A percentile compares a stretch with the other conserved stretches of the same genome.
phyloP scores from a whole-genome alignment of 2,329 filamentous ascomycete species.

The Xylaria sp. region DNA sequence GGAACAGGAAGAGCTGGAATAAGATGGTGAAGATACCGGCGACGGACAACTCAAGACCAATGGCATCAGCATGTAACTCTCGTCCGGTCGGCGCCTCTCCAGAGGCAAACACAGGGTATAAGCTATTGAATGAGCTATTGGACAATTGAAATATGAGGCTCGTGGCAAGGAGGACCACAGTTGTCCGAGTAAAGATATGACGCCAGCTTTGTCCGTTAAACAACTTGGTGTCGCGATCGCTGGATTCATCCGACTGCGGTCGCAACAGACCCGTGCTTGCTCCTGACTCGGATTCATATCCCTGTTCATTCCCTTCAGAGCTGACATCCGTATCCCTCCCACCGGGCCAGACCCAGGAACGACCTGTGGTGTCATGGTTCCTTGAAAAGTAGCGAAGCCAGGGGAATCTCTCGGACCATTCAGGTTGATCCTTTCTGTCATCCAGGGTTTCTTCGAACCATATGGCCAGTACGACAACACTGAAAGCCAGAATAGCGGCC shows the following conservation, averaged over 20 bases:
- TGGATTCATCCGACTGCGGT: slow-evolving; percentile 35
- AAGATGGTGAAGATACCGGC: slow-evolving; percentile 80
- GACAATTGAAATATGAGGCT: slow-evolving; percentile 91
- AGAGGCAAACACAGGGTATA: slow-evolving; percentile 90
- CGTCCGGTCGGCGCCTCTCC: slow-evolving; percentile 71
- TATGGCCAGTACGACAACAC: slow-evolving; percentile 67
- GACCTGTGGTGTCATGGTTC: slow-evolving; percentile 19
- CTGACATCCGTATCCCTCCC: slow-evolving; percentile 18
- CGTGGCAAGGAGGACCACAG: slow-evolving; percentile 71
- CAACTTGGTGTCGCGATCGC: slow-evolving; percentile 38
- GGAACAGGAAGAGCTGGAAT: slow-evolving; percentile 85
- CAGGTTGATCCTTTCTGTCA: slow-evolving; percentile 25
- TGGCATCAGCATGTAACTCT: slow-evolving; percentile 67
- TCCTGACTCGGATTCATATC: slow-evolving; percentile 20
- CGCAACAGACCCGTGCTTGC: slow-evolving; percentile 25
- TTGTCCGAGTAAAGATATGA: slow-evolving; percentile 72
- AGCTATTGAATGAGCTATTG: slow-evolving; percentile 90
- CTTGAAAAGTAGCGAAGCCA: slow-evolving; percentile 31
- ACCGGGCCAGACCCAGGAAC: slow-evolving; percentile 26
- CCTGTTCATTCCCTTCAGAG: slow-evolving; percentile 21
- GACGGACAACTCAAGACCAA: slow-evolving; percentile 79
- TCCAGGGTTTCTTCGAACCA: slow-evolving; percentile 86
- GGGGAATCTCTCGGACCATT: slow-evolving; percentile 31
- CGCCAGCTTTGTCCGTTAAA: slow-evolving; percentile 46
- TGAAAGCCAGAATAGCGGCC: slow-evolving; percentile 64